Percentiles rank a stretch among this genome's conserved stretches.
Evolutionary conservation across 148 eudicot genomes (phyloP).

Genomic region (Nepenthes gracilis): DNA sequence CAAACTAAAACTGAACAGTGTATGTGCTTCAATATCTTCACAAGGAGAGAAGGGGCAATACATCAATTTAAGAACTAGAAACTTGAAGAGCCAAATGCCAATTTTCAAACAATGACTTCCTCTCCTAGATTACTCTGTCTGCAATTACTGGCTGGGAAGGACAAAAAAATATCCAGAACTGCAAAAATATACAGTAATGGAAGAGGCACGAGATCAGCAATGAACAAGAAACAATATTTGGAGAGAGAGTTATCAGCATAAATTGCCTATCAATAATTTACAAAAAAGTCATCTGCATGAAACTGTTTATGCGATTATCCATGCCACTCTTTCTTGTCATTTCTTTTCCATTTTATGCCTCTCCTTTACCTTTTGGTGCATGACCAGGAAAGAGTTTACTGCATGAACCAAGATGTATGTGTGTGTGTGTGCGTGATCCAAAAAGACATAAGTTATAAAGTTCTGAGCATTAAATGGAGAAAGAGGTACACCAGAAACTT

Average conservation of each 20-base stretch:
- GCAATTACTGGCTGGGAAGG: constrained; percentile 89
- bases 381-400: too few relatives aligned
- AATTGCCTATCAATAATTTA: too few relatives aligned
- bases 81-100: constrained; percentile 54
- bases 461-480: not conserved
- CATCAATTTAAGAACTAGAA: constrained; percentile 31
- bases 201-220: not conserved
- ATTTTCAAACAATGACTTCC: constrained; percentile 78
- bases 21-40: too few relatives aligned
- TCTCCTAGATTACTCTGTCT: constrained; percentile 80
- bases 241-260: too few relatives aligned
- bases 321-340: too few relatives aligned
- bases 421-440: too few relatives aligned
- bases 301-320: too few relatives aligned
- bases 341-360: too few relatives aligned
- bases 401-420: too few relatives aligned
- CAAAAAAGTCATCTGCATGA: too few relatives aligned
- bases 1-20: too few relatives aligned
- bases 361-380: too few relatives aligned
- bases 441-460: not conserved
- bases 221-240: not conserved
- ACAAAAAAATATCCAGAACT: constrained; percentile 88
- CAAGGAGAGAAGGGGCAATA: constrained; percentile 10
- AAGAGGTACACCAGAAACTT: constrained; percentile 1
- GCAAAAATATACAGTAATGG: constrained; percentile 15